A percentile compares a stretch with the other conserved stretches of the same genome.
Evolutionary conservation across 78 protist genomes (phyloP).

Genomic region (Protostelium mycophagum): DNA sequence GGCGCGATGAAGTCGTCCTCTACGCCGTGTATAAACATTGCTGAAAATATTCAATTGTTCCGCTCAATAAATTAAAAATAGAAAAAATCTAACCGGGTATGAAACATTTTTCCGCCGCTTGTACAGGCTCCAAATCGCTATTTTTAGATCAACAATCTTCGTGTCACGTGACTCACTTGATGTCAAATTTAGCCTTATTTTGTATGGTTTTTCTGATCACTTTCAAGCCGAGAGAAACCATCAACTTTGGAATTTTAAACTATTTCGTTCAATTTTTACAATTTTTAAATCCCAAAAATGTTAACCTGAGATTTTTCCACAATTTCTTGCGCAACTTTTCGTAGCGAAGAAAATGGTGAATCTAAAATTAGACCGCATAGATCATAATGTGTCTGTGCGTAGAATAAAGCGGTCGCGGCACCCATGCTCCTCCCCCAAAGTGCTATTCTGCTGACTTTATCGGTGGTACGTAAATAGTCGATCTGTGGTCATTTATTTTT

Average conservation of each 20-base stretch:
- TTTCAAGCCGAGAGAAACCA: constrained; percentile 56
- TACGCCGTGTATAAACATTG: constrained; percentile 59
- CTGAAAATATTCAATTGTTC: too few relatives aligned
- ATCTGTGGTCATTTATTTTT: background rate
- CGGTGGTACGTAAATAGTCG: constrained; percentile 34
- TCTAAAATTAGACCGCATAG: constrained; percentile 70
- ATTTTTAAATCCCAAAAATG: background rate
- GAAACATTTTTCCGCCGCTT: background rate
- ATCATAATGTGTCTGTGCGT: constrained; percentile 56
- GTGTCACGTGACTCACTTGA: constrained; percentile 13
- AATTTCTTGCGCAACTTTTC: constrained; percentile 63
- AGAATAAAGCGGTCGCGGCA: constrained; percentile 53
- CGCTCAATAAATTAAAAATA: constrained; percentile 27
- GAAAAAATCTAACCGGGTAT: constrained; percentile 27
- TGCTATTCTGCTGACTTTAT: constrained; percentile 53
- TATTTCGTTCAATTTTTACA: constrained; percentile 6
- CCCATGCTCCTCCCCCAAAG: constrained; percentile 82
- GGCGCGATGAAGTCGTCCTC: constrained; percentile 59
- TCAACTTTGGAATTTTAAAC: constrained; percentile 59
- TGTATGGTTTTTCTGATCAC: constrained; percentile 43
- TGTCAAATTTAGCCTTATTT: constrained; percentile 62
- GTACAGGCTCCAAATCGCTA: background rate
- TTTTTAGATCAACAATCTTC: background rate
- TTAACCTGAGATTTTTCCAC: constrained; percentile 6
- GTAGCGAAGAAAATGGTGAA: constrained; percentile 59